Evolutionary conservation across 805 yeast species (phyloP).

Genomic region (Wickerhamomyces alni): DNA sequence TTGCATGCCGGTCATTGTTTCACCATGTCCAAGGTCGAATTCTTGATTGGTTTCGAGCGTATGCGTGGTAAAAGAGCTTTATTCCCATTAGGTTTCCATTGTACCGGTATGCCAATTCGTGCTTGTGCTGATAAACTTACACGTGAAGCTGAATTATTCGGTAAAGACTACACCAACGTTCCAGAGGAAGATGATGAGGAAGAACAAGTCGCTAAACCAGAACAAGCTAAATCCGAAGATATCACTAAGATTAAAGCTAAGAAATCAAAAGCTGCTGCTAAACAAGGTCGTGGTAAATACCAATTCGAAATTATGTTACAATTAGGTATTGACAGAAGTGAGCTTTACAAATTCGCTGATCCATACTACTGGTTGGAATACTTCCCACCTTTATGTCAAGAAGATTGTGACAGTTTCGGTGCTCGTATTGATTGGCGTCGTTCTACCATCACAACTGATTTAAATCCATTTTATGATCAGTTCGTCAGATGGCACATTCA

Average conservation of each 20-base stretch:
- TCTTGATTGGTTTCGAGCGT: slow-evolving; percentile 88
- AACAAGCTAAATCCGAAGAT: slow-evolving; percentile 56
- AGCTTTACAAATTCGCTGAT: slow-evolving; percentile 84
- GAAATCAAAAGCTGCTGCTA: slow-evolving; percentile 90
- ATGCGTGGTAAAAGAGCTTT: slow-evolving; percentile 89
- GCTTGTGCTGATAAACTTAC: slow-evolving; percentile 93
- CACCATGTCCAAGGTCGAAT: slow-evolving; percentile 91
- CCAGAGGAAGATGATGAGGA: slow-evolving; percentile 63
- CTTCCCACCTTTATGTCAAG: slow-evolving; percentile 87
- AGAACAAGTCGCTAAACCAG: slow-evolving; percentile 28
- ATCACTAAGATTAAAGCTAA: slow-evolving; percentile 87
- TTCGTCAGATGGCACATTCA: slow-evolving; percentile 97
- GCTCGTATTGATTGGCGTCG: slow-evolving; percentile 98
- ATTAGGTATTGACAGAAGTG: slow-evolving; percentile 79
- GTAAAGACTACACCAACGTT: slow-evolving; percentile 65
- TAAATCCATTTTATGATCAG: slow-evolving; percentile 90
- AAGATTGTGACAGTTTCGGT: slow-evolving; percentile 77
- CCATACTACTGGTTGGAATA: slow-evolving; percentile 84
- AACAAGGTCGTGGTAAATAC: slow-evolving; percentile 88
- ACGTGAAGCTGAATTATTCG: slow-evolving; percentile 90
- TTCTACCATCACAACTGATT: slow-evolving; percentile 90
- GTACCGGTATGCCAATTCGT: slow-evolving; percentile 98
- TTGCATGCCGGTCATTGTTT: slow-evolving; percentile 97
- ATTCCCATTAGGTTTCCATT: slow-evolving; percentile 96
- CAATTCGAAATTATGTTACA: slow-evolving; percentile 97